Evolutionary conservation across 495 filamentous ascomycete species (phyloP).

Genomic region (Xylaria palmicola): DNA sequence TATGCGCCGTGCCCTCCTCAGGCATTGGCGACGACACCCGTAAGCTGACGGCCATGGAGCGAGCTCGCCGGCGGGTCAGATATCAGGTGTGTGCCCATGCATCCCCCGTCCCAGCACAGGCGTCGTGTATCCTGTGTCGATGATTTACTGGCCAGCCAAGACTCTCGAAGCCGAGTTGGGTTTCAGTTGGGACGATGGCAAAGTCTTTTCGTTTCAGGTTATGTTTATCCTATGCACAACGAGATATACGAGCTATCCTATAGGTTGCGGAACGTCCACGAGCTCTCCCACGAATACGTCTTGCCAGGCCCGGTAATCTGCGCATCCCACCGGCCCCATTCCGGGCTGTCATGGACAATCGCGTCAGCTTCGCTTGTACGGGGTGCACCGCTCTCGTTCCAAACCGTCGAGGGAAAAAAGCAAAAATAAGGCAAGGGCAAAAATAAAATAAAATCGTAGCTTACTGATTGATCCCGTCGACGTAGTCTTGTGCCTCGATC

Average conservation of each 20-base stretch:
- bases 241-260: constrained; percentile 13
- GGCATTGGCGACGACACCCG: no score
- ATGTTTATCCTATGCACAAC: neutral
- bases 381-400: neutral
- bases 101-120: no score
- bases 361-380: constrained; percentile 18
- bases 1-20: no score
- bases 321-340: constrained; percentile 62
- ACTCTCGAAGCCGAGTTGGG: neutral
- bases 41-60: no score
- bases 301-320: constrained; percentile 59
- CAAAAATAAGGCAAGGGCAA: no score
- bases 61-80: no score
- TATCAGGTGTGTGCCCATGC: no score
- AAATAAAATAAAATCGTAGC: constrained; percentile 13
- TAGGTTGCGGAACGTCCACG: constrained; percentile 47
- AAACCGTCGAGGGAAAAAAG: neutral
- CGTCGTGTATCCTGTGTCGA: no score
- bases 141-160: neutral
- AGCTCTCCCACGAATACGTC: constrained; percentile 48
- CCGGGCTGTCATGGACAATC: constrained; percentile 44
- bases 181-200: neutral
- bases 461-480: constrained; percentile 74
- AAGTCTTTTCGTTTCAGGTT: neutral
- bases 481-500: constrained; percentile 67